These are phyloP conservation scores for Quambalaria eucalypti DNA, from an alignment of 1,284 basidiomycete species.

Conservation along the genomic window DNA sequence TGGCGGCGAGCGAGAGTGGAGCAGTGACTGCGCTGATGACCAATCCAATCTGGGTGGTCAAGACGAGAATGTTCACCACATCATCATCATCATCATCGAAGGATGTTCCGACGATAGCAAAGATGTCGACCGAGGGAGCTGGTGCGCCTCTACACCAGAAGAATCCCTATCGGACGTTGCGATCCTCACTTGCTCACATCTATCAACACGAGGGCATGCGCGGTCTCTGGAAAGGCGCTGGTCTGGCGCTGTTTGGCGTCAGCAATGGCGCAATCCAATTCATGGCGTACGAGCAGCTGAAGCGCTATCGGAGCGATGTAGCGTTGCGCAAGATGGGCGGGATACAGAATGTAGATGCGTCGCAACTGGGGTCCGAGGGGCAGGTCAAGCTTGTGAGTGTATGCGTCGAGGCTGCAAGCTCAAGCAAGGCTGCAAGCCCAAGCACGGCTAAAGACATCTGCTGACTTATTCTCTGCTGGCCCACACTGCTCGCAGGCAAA, in stretches of 20 bases:
- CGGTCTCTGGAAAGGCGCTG: constrained; percentile 80
- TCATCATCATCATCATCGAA: too few species aligned
- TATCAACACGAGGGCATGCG: constrained; percentile 57
- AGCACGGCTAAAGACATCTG: too few species aligned
- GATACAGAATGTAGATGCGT: neutral
- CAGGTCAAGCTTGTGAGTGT: constrained; percentile 13
- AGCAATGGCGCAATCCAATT: constrained; percentile 94
- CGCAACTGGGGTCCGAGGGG: neutral
- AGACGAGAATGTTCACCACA: constrained; percentile 93
- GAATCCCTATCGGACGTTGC: neutral
- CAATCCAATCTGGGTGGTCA: constrained; percentile 97
- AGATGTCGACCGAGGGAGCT: neutral
- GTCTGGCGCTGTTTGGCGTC: constrained; percentile 82
- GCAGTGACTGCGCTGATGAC: constrained; percentile 87
- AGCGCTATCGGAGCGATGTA: constrained; percentile 60
- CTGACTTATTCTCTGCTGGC: neutral
- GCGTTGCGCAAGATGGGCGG: constrained; percentile 7
- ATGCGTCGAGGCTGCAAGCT: neutral
- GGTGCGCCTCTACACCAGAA: neutral
- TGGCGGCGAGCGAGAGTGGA: constrained; percentile 86
- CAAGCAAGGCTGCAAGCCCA: neutral
- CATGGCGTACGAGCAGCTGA: constrained; percentile 92
- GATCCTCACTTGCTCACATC: constrained; percentile 13
- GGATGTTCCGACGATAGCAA: constrained; percentile 5
- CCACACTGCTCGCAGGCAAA: constrained; percentile 60